phyloP scores from a whole-genome alignment of 345 rosid species.

The Camelina neglecta region DNA sequence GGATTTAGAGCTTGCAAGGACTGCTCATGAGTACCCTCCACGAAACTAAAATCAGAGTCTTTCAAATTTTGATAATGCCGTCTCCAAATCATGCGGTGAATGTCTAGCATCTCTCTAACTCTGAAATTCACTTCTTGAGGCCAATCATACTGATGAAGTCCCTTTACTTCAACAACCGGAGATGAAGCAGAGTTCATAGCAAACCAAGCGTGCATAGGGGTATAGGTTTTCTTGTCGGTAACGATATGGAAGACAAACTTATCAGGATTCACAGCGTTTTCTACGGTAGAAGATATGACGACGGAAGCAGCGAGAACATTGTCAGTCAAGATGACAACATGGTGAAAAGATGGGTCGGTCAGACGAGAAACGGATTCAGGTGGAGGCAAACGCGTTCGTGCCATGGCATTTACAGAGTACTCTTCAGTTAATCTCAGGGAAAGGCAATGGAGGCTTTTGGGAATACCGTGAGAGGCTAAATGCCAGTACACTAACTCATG shows the following conservation, averaged over 20 bases:
- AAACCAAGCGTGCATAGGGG: slow-evolving; percentile 97
- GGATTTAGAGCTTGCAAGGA: slow-evolving; percentile 65
- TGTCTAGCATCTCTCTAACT: slow-evolving; percentile 76
- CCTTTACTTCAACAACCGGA: slow-evolving; percentile 86
- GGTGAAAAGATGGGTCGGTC: slow-evolving; percentile 69
- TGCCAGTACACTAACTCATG: slow-evolving; percentile 86
- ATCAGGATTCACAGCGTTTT: slow-evolving; percentile 65
- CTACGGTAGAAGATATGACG: slow-evolving; percentile 73
- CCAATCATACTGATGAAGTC: slow-evolving; percentile 95
- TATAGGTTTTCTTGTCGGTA: slow-evolving; percentile 92
- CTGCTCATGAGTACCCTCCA: slow-evolving; percentile 47
- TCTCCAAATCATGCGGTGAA: slow-evolving; percentile 70
- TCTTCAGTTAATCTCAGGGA: slow-evolving; percentile 87
- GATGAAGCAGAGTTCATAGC: slow-evolving; percentile 69
- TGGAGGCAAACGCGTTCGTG: slow-evolving; percentile 79
- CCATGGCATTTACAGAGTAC: slow-evolving; percentile 79
- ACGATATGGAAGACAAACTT: slow-evolving; percentile 83
- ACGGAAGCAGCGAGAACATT: slow-evolving; percentile 94
- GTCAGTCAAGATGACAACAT: slow-evolving; percentile 82
- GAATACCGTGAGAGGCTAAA: slow-evolving; percentile 89
- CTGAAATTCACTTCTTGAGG: slow-evolving; percentile 67
- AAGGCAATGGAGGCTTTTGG: slow-evolving; percentile 84
- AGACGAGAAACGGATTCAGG: slow-evolving; percentile 75
- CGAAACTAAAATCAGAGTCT: slow-evolving; percentile 53
- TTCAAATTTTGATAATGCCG: slow-evolving; percentile 61